Conservation (phyloP, 805 yeast genomes). For the Torulaspora indica region DNA sequence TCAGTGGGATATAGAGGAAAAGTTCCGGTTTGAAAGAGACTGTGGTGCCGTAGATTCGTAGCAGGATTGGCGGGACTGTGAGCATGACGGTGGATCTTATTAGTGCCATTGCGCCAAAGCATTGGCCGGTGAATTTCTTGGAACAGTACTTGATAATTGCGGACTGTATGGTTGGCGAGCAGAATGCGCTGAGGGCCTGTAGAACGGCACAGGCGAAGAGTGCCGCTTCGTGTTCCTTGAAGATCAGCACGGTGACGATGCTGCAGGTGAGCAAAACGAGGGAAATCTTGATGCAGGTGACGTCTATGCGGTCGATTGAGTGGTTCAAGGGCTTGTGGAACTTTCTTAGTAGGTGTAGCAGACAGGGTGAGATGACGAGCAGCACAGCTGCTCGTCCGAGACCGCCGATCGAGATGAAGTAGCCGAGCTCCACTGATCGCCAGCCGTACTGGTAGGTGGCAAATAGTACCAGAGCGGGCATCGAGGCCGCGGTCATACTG, state of each 20-base stretch:
- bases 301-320: slow-evolving; percentile 53
- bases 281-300: slow-evolving; percentile 36
- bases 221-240: slow-evolving; percentile 17
- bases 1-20: slow-evolving; percentile 34
- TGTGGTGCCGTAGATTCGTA: slow-evolving; percentile 46
- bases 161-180: slow-evolving; percentile 56
- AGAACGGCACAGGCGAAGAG: slow-evolving; percentile 36
- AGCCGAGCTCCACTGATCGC: slow-evolving; percentile 52
- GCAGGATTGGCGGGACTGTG: slow-evolving; percentile 45
- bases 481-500: slow-evolving; percentile 40
- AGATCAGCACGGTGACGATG: slow-evolving; percentile 27
- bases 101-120: slow-evolving; percentile 65
- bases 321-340: slow-evolving; percentile 36
- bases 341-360: slow-evolving; percentile 38
- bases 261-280: slow-evolving; percentile 39
- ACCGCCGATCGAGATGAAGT: slow-evolving; percentile 50
- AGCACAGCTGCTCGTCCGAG: slow-evolving; percentile 46
- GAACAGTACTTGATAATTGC: slow-evolving; percentile 58
- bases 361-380: slow-evolving; percentile 48
- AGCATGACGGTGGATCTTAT: slow-evolving; percentile 48
- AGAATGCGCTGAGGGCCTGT: slow-evolving; percentile 46
- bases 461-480: slow-evolving; percentile 46
- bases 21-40: slow-evolving; percentile 38
- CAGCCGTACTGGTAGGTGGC: slow-evolving; percentile 52
- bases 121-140: slow-evolving; percentile 58